phyloP scores from a whole-genome alignment of 371 early-diverging fungal genomes.

The Parasitella parasitica region DNA sequence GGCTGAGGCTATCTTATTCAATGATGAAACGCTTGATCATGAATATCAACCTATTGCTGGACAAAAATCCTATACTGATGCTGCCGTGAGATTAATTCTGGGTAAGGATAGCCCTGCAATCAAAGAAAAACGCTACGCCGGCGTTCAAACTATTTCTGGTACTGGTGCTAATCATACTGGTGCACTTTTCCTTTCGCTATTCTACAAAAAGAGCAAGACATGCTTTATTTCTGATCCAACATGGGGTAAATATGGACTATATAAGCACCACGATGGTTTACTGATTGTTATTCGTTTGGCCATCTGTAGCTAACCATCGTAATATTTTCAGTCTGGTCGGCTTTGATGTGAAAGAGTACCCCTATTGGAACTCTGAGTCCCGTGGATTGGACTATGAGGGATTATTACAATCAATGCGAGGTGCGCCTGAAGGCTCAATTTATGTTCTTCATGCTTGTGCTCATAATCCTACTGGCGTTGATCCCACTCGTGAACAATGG shows the following conservation, averaged over 20 bases:
- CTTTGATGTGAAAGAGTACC: constrained; percentile 79
- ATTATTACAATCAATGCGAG: constrained; percentile 65
- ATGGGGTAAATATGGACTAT: constrained; percentile 72
- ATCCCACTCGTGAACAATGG: constrained; percentile 95
- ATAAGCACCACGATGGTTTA: not conserved
- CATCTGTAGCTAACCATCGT: constrained; percentile 80
- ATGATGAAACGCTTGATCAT: constrained; percentile 79
- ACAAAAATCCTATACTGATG: constrained; percentile 69
- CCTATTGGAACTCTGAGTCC: constrained; percentile 83
- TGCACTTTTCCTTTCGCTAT: constrained; percentile 77
- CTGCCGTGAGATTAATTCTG: constrained; percentile 80
- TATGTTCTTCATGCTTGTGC: constrained; percentile 92
- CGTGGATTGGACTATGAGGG: constrained; percentile 80
- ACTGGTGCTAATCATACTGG: constrained; percentile 91
- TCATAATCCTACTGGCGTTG: constrained; percentile 99
- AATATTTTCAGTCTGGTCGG: constrained; percentile 86
- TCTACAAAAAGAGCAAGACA: constrained; percentile 65
- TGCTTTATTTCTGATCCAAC: constrained; percentile 94
- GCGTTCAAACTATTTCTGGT: constrained; percentile 94
- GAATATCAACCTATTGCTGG: constrained; percentile 95
- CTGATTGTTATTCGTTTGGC: not conserved
- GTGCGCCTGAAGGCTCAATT: constrained; percentile 77
- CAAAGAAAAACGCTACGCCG: constrained; percentile 67
- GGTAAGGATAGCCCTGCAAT: constrained; percentile 81
- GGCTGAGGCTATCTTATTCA: constrained; percentile 79